phyloP scores from a whole-genome alignment of 2,329 filamentous ascomycete species.

The Lachnellula cervina region DNA sequence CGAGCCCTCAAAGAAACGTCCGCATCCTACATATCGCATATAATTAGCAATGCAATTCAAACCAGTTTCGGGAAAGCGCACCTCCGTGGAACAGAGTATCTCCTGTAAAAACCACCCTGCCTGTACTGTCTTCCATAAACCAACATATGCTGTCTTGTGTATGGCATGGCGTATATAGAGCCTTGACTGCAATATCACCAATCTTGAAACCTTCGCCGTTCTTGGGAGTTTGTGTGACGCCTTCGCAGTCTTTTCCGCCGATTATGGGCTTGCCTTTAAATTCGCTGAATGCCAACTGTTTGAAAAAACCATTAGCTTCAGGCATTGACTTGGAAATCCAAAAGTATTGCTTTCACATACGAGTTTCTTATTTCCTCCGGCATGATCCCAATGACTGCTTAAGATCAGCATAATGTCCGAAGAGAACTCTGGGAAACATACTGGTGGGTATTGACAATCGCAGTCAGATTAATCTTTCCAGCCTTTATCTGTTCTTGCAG shows the following conservation, averaged over 20 bases:
- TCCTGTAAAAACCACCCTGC: conserved; percentile 85
- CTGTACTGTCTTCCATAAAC: conserved; percentile 74
- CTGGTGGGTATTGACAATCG: conserved; percentile 97
- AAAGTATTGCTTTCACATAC: conserved; percentile 40
- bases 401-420: conserved; percentile 6
- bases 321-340: not conserved
- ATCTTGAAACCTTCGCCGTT: conserved; percentile 77
- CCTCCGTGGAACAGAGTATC: conserved; percentile 95
- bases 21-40: conserved; percentile 61
- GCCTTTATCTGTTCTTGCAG: conserved; percentile 68
- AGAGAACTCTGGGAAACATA: conserved; percentile 42
- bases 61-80: conserved; percentile 33
- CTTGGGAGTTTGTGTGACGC: conserved; percentile 70
- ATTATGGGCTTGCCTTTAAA: conserved; percentile 59
- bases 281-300: conserved; percentile 22
- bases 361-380: conserved; percentile 82
- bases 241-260: conserved; percentile 80
- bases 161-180: conserved; percentile 94
- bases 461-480: conserved; percentile 74
- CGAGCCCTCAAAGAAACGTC: conserved; percentile 91
- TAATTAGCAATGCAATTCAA: not conserved
- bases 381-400: conserved; percentile 85
- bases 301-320: not conserved
- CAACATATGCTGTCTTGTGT: conserved; percentile 99
- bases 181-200: conserved; percentile 76